Evolutionary conservation across 768 basidiomycete species (phyloP).

Genomic region (Mycena epipterygia): DNA sequence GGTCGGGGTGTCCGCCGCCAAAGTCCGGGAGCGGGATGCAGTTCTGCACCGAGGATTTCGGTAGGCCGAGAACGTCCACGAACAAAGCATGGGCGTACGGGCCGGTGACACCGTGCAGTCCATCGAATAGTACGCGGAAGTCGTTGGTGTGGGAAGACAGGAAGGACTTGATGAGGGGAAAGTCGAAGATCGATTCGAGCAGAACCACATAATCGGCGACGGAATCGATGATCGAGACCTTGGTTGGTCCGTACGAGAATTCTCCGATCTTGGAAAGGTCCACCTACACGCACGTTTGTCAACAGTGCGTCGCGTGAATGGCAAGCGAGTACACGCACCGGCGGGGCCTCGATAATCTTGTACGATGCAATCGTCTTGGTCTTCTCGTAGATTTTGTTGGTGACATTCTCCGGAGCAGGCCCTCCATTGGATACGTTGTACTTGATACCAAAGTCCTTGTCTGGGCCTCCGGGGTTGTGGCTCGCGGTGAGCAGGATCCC

Average conservation of each 20-base stretch:
- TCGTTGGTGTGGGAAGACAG: constrained; percentile 75
- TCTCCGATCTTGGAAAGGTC: constrained; percentile 89
- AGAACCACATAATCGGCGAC: constrained; percentile 90
- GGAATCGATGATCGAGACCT: constrained; percentile 94
- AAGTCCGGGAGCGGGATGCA: constrained; percentile 94
- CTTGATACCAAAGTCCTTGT: constrained; percentile 99
- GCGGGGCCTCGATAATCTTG: constrained; percentile 83
- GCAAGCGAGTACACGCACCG: constrained; percentile 62
- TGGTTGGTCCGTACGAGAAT: constrained; percentile 82
- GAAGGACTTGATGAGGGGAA: constrained; percentile 92
- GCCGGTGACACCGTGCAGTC: constrained; percentile 96
- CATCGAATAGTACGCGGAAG: constrained; percentile 94
- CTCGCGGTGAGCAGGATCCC: constrained; percentile 97
- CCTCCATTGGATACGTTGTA: constrained; percentile 99
- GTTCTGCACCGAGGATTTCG: constrained; percentile 88
- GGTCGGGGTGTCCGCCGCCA: constrained; percentile 98
- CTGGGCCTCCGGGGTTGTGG: constrained; percentile 99
- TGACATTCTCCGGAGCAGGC: constrained; percentile 95
- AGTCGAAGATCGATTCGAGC: constrained; percentile 94
- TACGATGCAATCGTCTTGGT: constrained; percentile 90
- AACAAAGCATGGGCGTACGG: constrained; percentile 95
- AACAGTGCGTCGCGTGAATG: constrained; percentile 6
- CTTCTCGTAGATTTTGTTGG: constrained; percentile 94
- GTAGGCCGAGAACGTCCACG: constrained; percentile 84
- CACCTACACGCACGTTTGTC: constrained; percentile 61